Base-by-base conservation (phyloP, 2,329 filamentous ascomycete species). In the Hypoxylon sp. region DNA sequence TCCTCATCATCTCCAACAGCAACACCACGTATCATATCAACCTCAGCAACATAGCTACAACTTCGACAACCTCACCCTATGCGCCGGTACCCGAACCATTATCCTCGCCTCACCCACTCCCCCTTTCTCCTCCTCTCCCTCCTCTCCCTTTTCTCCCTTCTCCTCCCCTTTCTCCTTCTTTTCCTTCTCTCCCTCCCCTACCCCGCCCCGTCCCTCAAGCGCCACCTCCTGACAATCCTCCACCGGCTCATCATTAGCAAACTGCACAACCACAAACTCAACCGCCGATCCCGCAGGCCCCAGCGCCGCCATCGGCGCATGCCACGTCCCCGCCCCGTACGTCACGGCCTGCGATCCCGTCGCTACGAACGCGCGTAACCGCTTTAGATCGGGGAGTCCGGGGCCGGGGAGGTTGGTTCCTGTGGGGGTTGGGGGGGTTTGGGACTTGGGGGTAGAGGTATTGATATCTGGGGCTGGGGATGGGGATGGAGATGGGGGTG, bases 271-370 rank as follows among this genome's bases (percentile, higher is more conserved):
- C 4, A 97, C 87, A 79, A 98, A 98, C 77, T 96, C 93, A 51
- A 98, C 83, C 19, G 89, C 85, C 25, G 82, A 81, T 1, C 81
- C 84, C 1, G 74, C 61, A 2, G 77, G 69, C 0, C 94, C 94
- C 52, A 98, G 80, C 14, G 93, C 94, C 13, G 94, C 92, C 95
- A 99, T 98, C 0, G 96, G 96, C 67, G 95, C 94, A 83, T 99
- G 96, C 88, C 95, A 99, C 59, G 94, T 98, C 4, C 93, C 96
- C 1, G 92, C 90, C 1, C 88, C 93, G 79, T 98, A 99, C 2
- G 94, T 98, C 13, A 99, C 93, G 10, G 93, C 94, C 82, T 97
- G 93, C 23, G 86, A 85, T 2, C 89, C 90, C 53, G 85, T 87
- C 1, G 93, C 94, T 60, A 97, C 81, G 77, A 98, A 99, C 0